phyloP scores from a whole-genome alignment of 768 basidiomycete species.

The Austroboletus eburneus region DNA sequence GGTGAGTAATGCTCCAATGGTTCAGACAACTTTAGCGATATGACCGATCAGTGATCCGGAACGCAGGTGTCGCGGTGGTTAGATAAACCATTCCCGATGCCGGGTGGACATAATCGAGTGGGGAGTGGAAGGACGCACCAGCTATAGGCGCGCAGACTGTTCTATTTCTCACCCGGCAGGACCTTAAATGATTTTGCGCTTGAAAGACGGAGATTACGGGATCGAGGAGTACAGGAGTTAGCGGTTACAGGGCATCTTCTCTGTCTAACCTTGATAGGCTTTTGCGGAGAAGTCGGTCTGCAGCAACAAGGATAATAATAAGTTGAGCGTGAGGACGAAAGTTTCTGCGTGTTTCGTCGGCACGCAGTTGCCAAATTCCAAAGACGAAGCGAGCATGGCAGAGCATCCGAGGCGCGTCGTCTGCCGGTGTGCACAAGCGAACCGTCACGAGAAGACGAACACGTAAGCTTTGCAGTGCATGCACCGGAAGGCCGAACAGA shows the following conservation, averaged over 20 bases:
- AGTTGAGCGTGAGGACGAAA: not conserved
- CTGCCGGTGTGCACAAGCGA: constrained; percentile 1
- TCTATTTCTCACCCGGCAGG: constrained; percentile 10
- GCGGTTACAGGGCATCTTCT: constrained; percentile 17
- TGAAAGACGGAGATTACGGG: constrained; percentile 34
- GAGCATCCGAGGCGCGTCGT: not conserved
- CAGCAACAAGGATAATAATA: constrained; percentile 14
- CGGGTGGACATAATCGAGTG: constrained; percentile 12
- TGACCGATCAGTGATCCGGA: constrained; percentile 7
- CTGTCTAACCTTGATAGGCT: constrained; percentile 31
- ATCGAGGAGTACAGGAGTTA: constrained; percentile 26
- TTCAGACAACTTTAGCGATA: constrained; percentile 6
- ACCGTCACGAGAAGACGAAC: constrained; percentile 14
- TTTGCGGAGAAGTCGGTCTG: constrained; percentile 26
- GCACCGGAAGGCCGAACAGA: constrained; percentile 6
- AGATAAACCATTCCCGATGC: constrained; percentile 5
- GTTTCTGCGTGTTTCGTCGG: not conserved
- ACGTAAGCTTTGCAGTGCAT: constrained; percentile 15
- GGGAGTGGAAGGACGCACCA: constrained; percentile 4
- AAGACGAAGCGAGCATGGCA: not conserved
- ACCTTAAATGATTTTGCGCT: constrained; percentile 10
- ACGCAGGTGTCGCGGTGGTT: constrained; percentile 3
- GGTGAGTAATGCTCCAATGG: not conserved
- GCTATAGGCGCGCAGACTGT: not conserved
- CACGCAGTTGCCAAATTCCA: not conserved